Percentiles rank a stretch among this genome's conserved stretches.
Evolutionary conservation across 2,329 filamentous ascomycete species (phyloP).

Genomic region (Pestalotiopsis sp.): DNA sequence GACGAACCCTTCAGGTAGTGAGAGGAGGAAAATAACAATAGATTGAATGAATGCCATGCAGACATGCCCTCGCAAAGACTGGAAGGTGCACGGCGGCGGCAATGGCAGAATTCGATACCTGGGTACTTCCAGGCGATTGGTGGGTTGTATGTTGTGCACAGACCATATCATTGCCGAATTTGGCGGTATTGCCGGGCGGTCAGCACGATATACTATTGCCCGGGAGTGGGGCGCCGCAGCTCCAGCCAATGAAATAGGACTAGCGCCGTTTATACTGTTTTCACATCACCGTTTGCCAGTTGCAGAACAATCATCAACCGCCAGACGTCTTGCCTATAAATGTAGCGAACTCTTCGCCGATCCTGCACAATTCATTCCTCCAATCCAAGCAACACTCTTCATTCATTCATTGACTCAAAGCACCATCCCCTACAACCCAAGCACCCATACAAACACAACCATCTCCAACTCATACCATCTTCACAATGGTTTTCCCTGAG

Average conservation of each 20-base stretch:
- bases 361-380: too few relatives aligned
- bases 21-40: too few relatives aligned
- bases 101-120: not conserved
- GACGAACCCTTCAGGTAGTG: too few relatives aligned
- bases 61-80: too few relatives aligned
- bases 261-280: not conserved
- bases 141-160: too few relatives aligned
- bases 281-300: not conserved
- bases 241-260: not conserved
- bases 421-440: not conserved
- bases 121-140: too few relatives aligned
- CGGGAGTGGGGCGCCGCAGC: not conserved
- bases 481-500: not conserved
- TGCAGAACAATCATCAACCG: not conserved
- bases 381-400: too few relatives aligned
- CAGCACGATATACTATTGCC: not conserved
- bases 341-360: too few relatives aligned
- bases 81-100: too few relatives aligned
- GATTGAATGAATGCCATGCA: too few relatives aligned
- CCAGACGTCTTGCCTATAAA: not conserved
- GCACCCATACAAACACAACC: not conserved
- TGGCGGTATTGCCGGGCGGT: not conserved
- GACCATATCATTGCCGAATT: too few relatives aligned
- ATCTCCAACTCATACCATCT: not conserved
- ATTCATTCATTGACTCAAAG: too few relatives aligned